phyloP scores from a whole-genome alignment of 1,139 yeast genomes.

The Sugiyamaella japonica region DNA sequence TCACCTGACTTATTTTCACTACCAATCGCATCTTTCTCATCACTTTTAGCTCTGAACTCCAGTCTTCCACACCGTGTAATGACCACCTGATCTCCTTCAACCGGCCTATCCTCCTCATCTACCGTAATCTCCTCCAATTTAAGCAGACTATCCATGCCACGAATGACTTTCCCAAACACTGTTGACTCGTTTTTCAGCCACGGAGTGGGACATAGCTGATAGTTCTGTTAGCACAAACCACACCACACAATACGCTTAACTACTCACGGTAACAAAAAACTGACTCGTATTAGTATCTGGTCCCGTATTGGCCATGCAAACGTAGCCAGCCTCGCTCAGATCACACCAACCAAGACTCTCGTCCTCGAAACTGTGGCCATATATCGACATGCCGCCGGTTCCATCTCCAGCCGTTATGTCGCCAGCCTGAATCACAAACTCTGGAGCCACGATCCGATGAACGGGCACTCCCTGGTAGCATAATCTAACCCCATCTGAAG shows the following conservation, averaged over 20 bases:
- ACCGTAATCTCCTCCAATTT: slow-evolving; percentile 35
- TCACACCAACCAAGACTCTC: slow-evolving; percentile 53
- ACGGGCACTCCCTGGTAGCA: slow-evolving; percentile 52
- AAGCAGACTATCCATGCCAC: slow-evolving; percentile 67
- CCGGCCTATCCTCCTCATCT: slow-evolving; percentile 40
- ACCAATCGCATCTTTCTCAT: not conserved
- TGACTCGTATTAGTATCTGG: slow-evolving; percentile 63
- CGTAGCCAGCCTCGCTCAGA: slow-evolving; percentile 33
- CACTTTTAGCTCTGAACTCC: slow-evolving; percentile 25
- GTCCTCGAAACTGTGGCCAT: slow-evolving; percentile 50
- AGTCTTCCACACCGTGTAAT: slow-evolving; percentile 62
- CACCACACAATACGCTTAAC: not conserved
- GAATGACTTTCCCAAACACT: slow-evolving; percentile 62
- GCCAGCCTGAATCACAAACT: slow-evolving; percentile 81
- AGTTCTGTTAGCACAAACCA: not conserved
- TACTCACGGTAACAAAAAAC: slow-evolving; percentile 58
- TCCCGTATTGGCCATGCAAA: slow-evolving; percentile 68
- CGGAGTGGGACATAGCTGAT: slow-evolving; percentile 33
- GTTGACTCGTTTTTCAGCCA: slow-evolving; percentile 61
- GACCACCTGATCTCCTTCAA: slow-evolving; percentile 47
- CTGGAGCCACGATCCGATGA: slow-evolving; percentile 66
- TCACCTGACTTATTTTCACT: not conserved
- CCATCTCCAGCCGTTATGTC: slow-evolving; percentile 48
- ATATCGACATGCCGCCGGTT: slow-evolving; percentile 39
- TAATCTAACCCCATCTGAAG: slow-evolving; percentile 27